These are phyloP conservation scores for Acanthamoeba lenticulata DNA, from an alignment of 208 protist genomes.

Conservation along the genomic window DNA sequence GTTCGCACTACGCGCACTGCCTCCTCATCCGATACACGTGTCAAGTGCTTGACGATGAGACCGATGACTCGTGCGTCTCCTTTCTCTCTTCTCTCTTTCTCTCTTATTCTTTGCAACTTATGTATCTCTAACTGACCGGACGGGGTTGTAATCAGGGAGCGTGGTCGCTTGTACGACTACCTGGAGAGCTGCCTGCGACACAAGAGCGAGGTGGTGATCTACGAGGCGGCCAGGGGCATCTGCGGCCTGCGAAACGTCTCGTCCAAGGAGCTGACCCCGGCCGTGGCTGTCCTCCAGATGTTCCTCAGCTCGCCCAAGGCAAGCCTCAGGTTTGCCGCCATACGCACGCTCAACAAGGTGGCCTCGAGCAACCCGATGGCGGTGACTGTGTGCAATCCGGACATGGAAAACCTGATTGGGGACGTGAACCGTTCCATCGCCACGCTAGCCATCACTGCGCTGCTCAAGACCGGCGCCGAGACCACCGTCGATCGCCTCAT, in stretches of 20 bases:
- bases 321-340: conserved; percentile 94
- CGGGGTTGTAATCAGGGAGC: conserved; percentile 58
- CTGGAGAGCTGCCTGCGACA: conserved; percentile 92
- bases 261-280: conserved; percentile 92
- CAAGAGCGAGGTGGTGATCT: conserved; percentile 96
- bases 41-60: conserved; percentile 93
- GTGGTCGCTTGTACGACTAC: conserved; percentile 92
- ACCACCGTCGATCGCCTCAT: conserved; percentile 96
- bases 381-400: conserved; percentile 94
- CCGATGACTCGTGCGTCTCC: conserved; percentile 73
- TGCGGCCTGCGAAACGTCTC: conserved; percentile 92
- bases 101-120: too few relatives aligned
- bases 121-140: neutral
- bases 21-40: conserved; percentile 95
- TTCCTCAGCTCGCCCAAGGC: conserved; percentile 94
- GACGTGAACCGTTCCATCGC: conserved; percentile 97
- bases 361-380: conserved; percentile 87
- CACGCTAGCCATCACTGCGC: conserved; percentile 97
- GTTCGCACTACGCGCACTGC: conserved; percentile 94
- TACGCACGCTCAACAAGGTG: conserved; percentile 94
- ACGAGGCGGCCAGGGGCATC: conserved; percentile 96
- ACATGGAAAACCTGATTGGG: conserved; percentile 96
- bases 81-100: neutral
- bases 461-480: conserved; percentile 97
- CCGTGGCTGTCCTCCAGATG: conserved; percentile 93